Percentiles rank a stretch among this genome's conserved stretches.
phyloP scores from a whole-genome alignment of 495 filamentous ascomycete genomes.

The Neurospora sp. region DNA sequence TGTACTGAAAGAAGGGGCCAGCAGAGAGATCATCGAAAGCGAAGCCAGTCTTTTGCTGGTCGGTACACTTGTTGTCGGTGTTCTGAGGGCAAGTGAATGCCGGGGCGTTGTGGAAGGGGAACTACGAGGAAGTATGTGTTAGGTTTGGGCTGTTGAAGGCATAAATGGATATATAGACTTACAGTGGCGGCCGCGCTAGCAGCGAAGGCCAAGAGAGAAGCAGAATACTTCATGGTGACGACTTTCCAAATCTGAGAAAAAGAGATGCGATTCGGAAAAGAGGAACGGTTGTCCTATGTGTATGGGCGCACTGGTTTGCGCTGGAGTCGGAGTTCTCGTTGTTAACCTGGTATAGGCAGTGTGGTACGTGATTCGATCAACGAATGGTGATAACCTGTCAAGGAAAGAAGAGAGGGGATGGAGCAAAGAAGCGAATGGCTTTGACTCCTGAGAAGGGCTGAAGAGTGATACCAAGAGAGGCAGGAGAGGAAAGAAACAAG shows the following conservation, averaged over 20 bases:
- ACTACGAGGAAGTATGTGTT: constrained; percentile 10
- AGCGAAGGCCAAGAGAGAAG: constrained; percentile 45
- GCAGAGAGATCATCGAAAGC: constrained; percentile 54
- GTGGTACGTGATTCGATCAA: constrained; percentile 6
- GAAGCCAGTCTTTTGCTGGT: constrained; percentile 56
- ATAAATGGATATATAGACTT: constrained; percentile 10
- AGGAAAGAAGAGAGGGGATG: constrained; percentile 24
- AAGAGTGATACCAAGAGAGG: not conserved
- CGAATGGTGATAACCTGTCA: constrained; percentile 11
- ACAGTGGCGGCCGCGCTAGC: constrained; percentile 49
- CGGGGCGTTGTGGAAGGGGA: constrained; percentile 47
- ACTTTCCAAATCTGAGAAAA: not conserved
- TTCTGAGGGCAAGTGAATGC: constrained; percentile 60
- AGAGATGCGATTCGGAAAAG: constrained; percentile 11
- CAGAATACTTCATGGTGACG: constrained; percentile 38
- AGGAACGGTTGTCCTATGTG: constrained; percentile 4
- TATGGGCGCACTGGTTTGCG: not conserved
- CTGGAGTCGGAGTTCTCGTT: not conserved
- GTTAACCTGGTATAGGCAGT: not conserved
- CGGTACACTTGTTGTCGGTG: constrained; percentile 66
- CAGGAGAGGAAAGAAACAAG: not conserved
- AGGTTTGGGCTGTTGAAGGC: constrained; percentile 1
- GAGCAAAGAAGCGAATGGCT: constrained; percentile 50
- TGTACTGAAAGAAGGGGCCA: constrained; percentile 60
- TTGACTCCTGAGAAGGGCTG: constrained; percentile 25